Evolutionary conservation across 257 asterid species (phyloP), one percentile per base, ranked within the genome.

Genomic region (Jacaranda copaia): DNA sequence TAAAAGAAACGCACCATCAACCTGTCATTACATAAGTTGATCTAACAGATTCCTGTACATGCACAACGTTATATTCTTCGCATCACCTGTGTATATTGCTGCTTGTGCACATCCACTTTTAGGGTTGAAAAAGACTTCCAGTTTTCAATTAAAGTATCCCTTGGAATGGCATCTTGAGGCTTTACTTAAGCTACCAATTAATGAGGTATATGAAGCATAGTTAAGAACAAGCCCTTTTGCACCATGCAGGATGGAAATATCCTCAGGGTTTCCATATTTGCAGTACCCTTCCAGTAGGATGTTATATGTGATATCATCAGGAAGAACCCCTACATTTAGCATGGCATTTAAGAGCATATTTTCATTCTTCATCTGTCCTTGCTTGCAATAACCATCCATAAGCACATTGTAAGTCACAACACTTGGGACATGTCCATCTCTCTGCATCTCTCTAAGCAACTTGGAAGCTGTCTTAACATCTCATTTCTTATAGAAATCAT

Each of bases 281-380:
- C 96, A 87, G 71, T 93, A 84, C 75, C 97, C 97, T 65, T 95
- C 97, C 78, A 95, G 74, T 73, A 95, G 81, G 36, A 90, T 91
- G 72, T 91, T 95, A 71, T 80, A 95, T 3, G 99, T 95, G 70
- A 95, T 81, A 80, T 95, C 99, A 83, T 95, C 97, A 0, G 97
- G 98, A 72, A 61, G 80, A 12, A 90, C 85, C 68, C 98, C 92
- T 0, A 95, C 42, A 75, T 90, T 93, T 56, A 87, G 85, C 99
- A 95, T 95, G 1, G 98, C 98, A 39, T 89, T 85, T 25, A 95
- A 83, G 0, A 93, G 83, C 93, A 93, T 84, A 19, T 93, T 77
- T 1, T 98, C 97, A 57, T 95, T 95, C 81, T 82, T 91, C 96
- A 89, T 88, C 81, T 93, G 97, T 15, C 99, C 97, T 76, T 74